Percentiles rank a stretch among this genome's conserved stretches.
Evolutionary conservation across 148 eudicot species (phyloP).

Genomic region (Spergularia bocconei): DNA sequence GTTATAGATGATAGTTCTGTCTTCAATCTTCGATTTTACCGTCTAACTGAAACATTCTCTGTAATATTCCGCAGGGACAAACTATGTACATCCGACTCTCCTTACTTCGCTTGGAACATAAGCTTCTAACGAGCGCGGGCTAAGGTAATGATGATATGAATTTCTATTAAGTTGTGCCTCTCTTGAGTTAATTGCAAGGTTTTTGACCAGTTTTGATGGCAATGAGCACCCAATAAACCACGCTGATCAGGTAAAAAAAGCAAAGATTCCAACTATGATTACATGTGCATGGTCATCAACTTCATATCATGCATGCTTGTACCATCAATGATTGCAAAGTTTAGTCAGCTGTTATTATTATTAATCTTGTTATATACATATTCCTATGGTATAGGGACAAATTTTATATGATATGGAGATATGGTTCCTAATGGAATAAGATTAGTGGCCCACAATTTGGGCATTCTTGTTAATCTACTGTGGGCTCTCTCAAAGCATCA

Average conservation of each 20-base stretch:
- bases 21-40: neutral
- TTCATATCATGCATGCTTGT: slow-evolving; percentile 33
- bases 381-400: slow-evolving; percentile 32
- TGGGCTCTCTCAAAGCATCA: slow-evolving; percentile 38
- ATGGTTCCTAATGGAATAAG: slow-evolving; percentile 28
- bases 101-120: slow-evolving; percentile 2
- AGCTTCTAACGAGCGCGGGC: neutral
- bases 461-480: slow-evolving; percentile 31
- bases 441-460: slow-evolving; percentile 32
- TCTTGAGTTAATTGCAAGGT: slow-evolving; percentile 6
- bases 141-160: neutral
- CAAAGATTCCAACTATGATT: slow-evolving; percentile 30
- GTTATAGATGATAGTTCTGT: neutral
- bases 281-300: slow-evolving; percentile 31
- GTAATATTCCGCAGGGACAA: too few species aligned
- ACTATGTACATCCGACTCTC: neutral
- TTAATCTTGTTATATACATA: slow-evolving; percentile 19
- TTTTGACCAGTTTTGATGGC: slow-evolving; percentile 17
- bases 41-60: too few species aligned
- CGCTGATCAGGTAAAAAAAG: slow-evolving; percentile 32
- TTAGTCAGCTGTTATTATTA: slow-evolving; percentile 26
- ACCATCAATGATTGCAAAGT: slow-evolving; percentile 36
- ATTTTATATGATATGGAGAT: slow-evolving; percentile 29
- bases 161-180: slow-evolving; percentile 5
- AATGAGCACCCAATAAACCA: slow-evolving; percentile 24